These are phyloP conservation scores for Mycena olivaceomarginata DNA, from an alignment of 768 basidiomycete species.

Conservation along the genomic window DNA sequence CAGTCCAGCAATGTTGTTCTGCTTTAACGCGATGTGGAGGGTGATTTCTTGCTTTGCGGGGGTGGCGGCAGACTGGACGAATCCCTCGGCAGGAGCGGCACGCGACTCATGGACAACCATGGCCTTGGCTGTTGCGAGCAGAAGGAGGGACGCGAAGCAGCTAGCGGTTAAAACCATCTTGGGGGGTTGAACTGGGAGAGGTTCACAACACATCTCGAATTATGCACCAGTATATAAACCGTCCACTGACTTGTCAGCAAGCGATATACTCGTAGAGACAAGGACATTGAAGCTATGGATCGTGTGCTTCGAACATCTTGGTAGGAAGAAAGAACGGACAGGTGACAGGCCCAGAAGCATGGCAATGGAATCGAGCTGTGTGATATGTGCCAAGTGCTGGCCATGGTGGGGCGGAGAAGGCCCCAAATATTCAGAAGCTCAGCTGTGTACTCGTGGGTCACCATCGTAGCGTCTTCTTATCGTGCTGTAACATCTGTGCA, in stretches of 20 bases:
- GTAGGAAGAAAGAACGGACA: slow-evolving; percentile 11
- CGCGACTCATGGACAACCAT: slow-evolving; percentile 25
- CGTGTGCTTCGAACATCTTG: slow-evolving; percentile 28
- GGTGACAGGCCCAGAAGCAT: slow-evolving; percentile 24
- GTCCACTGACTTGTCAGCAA: slow-evolving; percentile 8
- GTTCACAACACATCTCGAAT: slow-evolving; percentile 8
- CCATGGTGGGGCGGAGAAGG: slow-evolving; percentile 21
- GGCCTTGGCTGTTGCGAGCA: slow-evolving; percentile 23
- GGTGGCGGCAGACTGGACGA: slow-evolving; percentile 24
- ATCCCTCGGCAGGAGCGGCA: slow-evolving; percentile 14
- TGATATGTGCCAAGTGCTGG: neutral
- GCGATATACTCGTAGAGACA: slow-evolving; percentile 22
- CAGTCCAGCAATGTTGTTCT: slow-evolving; percentile 28
- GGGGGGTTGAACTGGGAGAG: slow-evolving; percentile 21
- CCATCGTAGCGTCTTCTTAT: slow-evolving; percentile 20
- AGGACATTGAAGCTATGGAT: slow-evolving; percentile 27
- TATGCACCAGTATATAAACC: slow-evolving; percentile 24
- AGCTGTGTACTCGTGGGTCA: slow-evolving; percentile 23
- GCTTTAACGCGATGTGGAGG: slow-evolving; percentile 32
- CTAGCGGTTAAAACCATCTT: slow-evolving; percentile 20
- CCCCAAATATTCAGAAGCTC: slow-evolving; percentile 27
- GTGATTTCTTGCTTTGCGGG: slow-evolving; percentile 21
- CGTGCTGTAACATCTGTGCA: slow-evolving; percentile 24
- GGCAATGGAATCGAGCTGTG: slow-evolving; percentile 19
- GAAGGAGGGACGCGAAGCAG: slow-evolving; percentile 24